These are phyloP conservation scores for Pichia scutulata DNA, from an alignment of 805 yeast species.

Conservation along the genomic window DNA sequence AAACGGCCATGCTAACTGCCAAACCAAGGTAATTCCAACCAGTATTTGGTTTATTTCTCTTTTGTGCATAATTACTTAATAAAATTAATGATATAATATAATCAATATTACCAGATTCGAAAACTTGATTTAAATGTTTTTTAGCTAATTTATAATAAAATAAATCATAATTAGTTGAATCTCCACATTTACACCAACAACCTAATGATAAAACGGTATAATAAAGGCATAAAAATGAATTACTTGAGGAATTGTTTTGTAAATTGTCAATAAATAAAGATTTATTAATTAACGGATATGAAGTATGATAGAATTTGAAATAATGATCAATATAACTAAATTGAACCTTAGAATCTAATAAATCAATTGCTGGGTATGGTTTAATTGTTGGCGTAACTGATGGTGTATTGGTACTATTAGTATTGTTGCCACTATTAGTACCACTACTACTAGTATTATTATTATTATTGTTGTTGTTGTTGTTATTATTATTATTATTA, in stretches of 20 bases:
- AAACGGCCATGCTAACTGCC: constrained; percentile 59
- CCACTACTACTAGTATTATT: background rate
- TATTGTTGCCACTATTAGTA: background rate
- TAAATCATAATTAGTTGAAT: constrained; percentile 42
- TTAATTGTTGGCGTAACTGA: background rate
- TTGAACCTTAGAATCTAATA: constrained; percentile 13
- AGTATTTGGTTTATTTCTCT: constrained; percentile 58
- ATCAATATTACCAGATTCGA: constrained; percentile 54
- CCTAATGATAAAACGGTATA: constrained; percentile 61
- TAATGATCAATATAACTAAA: constrained; percentile 30
- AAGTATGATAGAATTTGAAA: constrained; percentile 51
- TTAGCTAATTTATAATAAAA: constrained; percentile 50
- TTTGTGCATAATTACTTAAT: constrained; percentile 54
- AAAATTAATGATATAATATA: constrained; percentile 45
- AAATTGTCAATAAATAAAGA: constrained; percentile 36
- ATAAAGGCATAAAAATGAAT: constrained; percentile 42
- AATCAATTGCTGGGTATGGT: background rate
- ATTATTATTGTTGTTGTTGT: constrained; percentile 9
- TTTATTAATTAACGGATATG: constrained; percentile 54
- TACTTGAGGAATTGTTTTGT: background rate
- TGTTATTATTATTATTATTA: constrained; percentile 9
- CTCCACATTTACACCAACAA: constrained; percentile 58
- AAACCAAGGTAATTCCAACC: constrained; percentile 64
- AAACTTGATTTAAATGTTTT: constrained; percentile 35
- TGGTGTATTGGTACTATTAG: background rate